These are phyloP conservation scores for Saccharomycopsis guyanensis DNA, from an alignment of 805 yeast genomes.

Conservation along the genomic window DNA sequence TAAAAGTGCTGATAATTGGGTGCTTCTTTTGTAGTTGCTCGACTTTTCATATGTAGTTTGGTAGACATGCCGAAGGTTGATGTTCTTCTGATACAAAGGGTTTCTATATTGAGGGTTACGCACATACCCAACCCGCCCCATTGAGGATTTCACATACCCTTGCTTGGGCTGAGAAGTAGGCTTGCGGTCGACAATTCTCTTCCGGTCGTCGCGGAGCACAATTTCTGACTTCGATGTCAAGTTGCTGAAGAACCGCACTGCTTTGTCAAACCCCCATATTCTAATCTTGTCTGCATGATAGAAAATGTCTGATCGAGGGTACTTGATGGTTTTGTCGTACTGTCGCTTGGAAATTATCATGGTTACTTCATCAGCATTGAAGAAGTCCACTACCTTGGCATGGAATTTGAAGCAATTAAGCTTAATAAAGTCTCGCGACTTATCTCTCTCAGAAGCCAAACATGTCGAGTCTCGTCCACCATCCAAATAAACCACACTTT, in stretches of 20 bases:
- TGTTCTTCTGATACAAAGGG: background rate
- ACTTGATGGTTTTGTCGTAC: conserved; percentile 33
- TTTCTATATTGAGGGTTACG: background rate
- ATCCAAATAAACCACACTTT: conserved; percentile 56
- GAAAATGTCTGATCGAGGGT: conserved; percentile 54
- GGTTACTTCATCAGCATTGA: conserved; percentile 52
- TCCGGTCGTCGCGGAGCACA: background rate
- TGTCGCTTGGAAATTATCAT: conserved; percentile 69
- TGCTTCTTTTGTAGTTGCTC: conserved; percentile 17
- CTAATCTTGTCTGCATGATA: conserved; percentile 51
- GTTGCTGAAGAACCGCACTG: conserved; percentile 66
- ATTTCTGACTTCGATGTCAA: conserved; percentile 28
- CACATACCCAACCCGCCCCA: background rate
- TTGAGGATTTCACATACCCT: background rate
- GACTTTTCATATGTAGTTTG: background rate
- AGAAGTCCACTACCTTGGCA: conserved; percentile 51
- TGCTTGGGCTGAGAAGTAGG: background rate
- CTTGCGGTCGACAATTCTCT: background rate
- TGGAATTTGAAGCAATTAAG: conserved; percentile 36
- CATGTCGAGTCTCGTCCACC: conserved; percentile 26
- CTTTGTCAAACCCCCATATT: conserved; percentile 85
- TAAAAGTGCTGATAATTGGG: conserved; percentile 52
- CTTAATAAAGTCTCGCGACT: conserved; percentile 26
- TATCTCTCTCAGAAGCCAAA: conserved; percentile 25
- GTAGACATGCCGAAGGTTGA: background rate